Conservation (phyloP, 129 eudicot species). For the Chrysanthemum seticuspe region DNA sequence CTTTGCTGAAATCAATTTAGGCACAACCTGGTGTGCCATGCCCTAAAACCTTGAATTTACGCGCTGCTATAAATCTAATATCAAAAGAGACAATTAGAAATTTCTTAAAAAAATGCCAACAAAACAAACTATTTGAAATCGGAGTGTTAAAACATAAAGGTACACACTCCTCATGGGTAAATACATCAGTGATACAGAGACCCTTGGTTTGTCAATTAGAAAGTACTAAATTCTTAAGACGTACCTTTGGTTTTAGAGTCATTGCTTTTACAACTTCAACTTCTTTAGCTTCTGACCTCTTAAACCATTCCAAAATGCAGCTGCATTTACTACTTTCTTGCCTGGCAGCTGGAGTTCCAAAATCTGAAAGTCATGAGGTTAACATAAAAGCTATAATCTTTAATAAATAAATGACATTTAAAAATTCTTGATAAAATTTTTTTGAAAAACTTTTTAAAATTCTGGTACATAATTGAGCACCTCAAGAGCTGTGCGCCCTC, state of each 20-base stretch:
- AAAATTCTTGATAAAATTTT: neutral
- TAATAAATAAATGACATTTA: neutral
- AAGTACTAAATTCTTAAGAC: constrained; percentile 20
- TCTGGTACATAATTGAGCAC: constrained; percentile 29
- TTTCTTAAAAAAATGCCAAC: neutral
- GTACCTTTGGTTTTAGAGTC: neutral
- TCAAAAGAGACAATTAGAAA: neutral
- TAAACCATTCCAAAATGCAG: constrained; percentile 95
- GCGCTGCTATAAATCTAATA: neutral
- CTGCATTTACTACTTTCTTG: constrained; percentile 73
- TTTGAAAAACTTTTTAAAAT: neutral
- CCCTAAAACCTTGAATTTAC: neutral
- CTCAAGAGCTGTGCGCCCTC: constrained; percentile 73
- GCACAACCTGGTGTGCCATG: neutral
- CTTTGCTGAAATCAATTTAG: neutral
- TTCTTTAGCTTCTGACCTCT: constrained; percentile 78
- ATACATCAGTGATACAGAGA: neutral
- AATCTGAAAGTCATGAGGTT: constrained; percentile 43
- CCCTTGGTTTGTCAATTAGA: neutral
- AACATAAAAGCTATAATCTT: constrained; percentile 11
- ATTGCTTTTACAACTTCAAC: constrained; percentile 24
- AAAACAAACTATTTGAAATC: neutral
- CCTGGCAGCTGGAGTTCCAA: constrained; percentile 88
- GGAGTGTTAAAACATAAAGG: no score
- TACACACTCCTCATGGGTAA: neutral